These are phyloP conservation scores for Pseudogymnoascus sp. DNA, from an alignment of 2,329 filamentous ascomycete genomes.

Conservation along the genomic window DNA sequence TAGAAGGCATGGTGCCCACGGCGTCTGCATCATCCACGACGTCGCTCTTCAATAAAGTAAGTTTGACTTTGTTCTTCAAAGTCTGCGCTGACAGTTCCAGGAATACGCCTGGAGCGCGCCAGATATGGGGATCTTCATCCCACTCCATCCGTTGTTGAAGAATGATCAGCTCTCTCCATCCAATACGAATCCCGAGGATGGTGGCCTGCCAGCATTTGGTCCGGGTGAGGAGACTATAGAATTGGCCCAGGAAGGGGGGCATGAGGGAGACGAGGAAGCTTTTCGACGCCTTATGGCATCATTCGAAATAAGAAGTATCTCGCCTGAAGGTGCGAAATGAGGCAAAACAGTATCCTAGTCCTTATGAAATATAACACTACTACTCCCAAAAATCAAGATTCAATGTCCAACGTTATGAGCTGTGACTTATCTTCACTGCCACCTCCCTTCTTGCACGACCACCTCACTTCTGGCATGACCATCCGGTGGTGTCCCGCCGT, in stretches of 20 bases:
- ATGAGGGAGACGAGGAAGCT: not conserved
- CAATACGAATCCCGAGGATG: not conserved
- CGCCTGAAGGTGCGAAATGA: not conserved
- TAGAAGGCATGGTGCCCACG: not conserved
- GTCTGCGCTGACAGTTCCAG: not conserved
- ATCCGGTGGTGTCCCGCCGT: not conserved
- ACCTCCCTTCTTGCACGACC: not conserved
- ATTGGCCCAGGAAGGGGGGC: not conserved
- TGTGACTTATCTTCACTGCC: not conserved
- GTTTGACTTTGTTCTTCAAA: not conserved
- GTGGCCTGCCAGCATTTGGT: not conserved
- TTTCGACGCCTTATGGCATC: not conserved
- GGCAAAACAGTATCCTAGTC: not conserved
- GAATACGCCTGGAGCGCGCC: conserved; percentile 8
- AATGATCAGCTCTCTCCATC: not conserved
- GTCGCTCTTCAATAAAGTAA: not conserved
- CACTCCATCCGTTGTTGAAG: conserved; percentile 14
- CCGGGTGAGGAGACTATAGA: not conserved
- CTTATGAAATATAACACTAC: not conserved
- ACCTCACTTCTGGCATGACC: not conserved
- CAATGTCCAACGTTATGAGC: not conserved
- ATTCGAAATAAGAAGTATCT: not conserved
- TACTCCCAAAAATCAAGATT: not conserved
- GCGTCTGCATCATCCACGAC: not conserved
- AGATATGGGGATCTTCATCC: conserved; percentile 15